A percentile compares a stretch with the other conserved stretches of the same genome.
Evolutionary conservation across 345 rosid genomes (phyloP).

Genomic region (Rhizophora mangle): DNA sequence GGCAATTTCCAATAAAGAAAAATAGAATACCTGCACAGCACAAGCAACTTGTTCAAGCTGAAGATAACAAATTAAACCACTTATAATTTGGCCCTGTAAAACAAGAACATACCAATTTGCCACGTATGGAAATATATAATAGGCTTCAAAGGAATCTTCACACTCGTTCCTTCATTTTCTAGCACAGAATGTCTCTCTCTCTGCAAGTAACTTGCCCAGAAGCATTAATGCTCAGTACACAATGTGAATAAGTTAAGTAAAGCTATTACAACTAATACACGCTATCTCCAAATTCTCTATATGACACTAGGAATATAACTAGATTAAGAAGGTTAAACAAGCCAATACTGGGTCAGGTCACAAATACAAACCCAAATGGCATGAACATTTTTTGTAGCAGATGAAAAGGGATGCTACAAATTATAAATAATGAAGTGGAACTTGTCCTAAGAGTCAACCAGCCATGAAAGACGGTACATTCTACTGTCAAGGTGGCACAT

Average conservation of each 20-base stretch:
- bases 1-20: slow-evolving; percentile 91
- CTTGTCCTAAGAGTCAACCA: background rate
- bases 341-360: background rate
- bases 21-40: slow-evolving; percentile 69
- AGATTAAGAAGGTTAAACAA: background rate
- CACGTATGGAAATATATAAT: slow-evolving; percentile 85
- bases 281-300: background rate
- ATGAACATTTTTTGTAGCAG: background rate
- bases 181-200: slow-evolving; percentile 65
- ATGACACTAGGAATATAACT: background rate
- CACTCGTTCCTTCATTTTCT: slow-evolving; percentile 55
- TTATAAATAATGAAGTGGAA: background rate
- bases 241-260: background rate
- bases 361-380: background rate
- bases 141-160: slow-evolving; percentile 69
- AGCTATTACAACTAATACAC: background rate
- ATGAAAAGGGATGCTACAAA: background rate
- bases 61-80: slow-evolving; percentile 7
- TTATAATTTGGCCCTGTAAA: slow-evolving; percentile 12
- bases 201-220: slow-evolving; percentile 43
- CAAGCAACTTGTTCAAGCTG: slow-evolving; percentile 21
- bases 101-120: slow-evolving; percentile 79
- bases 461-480: background rate
- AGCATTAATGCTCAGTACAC: slow-evolving; percentile 15
- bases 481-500: no score